Conservation (phyloP, 257 asterid genomes). For the Solanum clarkiae region DNA sequence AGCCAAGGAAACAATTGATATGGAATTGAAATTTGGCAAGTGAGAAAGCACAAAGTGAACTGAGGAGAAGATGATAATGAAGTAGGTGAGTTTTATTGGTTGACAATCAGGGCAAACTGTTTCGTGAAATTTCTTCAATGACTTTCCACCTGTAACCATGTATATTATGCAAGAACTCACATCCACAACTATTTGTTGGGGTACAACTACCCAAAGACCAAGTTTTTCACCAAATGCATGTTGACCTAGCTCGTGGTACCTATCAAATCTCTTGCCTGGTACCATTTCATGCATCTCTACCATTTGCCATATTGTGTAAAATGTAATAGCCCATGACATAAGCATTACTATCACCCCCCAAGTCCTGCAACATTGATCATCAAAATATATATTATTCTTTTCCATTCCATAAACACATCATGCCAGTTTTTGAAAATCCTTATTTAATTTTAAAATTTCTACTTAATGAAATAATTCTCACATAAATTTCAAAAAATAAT, state of each 20-base stretch:
- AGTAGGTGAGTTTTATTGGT: slow-evolving; percentile 31
- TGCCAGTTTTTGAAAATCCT: too few relatives aligned
- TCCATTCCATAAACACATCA: neutral
- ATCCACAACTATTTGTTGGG: slow-evolving; percentile 56
- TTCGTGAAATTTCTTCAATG: slow-evolving; percentile 37
- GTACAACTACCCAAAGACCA: slow-evolving; percentile 61
- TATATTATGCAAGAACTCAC: slow-evolving; percentile 50
- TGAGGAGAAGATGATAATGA: slow-evolving; percentile 37
- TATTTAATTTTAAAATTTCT: too few relatives aligned
- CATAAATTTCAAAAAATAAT: too few relatives aligned
- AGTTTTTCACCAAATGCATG: slow-evolving; percentile 55
- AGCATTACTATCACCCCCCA: slow-evolving; percentile 29
- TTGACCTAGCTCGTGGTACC: slow-evolving; percentile 78
- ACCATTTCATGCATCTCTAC: slow-evolving; percentile 79
- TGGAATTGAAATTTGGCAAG: slow-evolving; percentile 57
- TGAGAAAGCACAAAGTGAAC: slow-evolving; percentile 43
- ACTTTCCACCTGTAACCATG: slow-evolving; percentile 77
- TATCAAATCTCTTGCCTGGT: slow-evolving; percentile 59
- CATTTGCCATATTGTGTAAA: slow-evolving; percentile 80
- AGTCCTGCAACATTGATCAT: slow-evolving; percentile 9
- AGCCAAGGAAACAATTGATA: slow-evolving; percentile 35
- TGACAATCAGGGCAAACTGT: slow-evolving; percentile 15
- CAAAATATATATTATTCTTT: too few relatives aligned
- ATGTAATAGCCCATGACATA: slow-evolving; percentile 49
- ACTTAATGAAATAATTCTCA: too few relatives aligned